Base-by-base conservation (phyloP, 768 basidiomycete genomes). In the Calocera cornea region DNA sequence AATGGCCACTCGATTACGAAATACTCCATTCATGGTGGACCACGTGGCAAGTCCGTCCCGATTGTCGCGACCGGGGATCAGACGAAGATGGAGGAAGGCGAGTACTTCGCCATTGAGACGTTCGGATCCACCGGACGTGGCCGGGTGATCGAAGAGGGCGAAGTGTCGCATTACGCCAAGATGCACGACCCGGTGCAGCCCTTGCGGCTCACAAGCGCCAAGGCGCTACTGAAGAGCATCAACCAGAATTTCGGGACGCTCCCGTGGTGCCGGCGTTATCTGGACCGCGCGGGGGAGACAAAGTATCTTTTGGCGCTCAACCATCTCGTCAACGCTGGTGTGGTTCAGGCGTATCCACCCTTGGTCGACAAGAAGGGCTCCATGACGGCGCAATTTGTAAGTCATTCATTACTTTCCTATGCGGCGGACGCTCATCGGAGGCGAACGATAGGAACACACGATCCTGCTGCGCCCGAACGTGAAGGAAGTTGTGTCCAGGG, bases 21-120 rank as follows among this genome's bases (percentile, higher is more conserved):
- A 31, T 95, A 97, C 76, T 87, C 87, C 70, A 97, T 98, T 69
- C 95, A 99, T 74, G 95, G 78, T 7, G 76, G 90, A 17, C 31
- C 54, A 2, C 54, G 54, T 16, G 89, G 89, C 33, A 99, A 99
- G 77, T 91, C 90, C 0, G 87, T 98, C 1, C 82, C 91, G 38
- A 84, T 98, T 50, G 90, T 97, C 50, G 91, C 89, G 75, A 92
- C 89, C 67, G 84, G 87, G 34, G 94, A 97, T 74, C 86, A 88
- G 69, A 92, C 89, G 16, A 95, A 92, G 78, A 99, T 99, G 97
- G 97, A 98, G 74, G 97, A 99, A 77, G 97, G 95, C 41, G 97
- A 98, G 73, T 97, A 98, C 75, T 99, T 92, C 75, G 97, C 97
- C 10, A 95, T 99, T 67, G 97, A 99, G 77, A 99, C 97, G 1